phyloP scores from a whole-genome alignment of 2,329 filamentous ascomycete genomes.

The Aureobasidium sp. region DNA sequence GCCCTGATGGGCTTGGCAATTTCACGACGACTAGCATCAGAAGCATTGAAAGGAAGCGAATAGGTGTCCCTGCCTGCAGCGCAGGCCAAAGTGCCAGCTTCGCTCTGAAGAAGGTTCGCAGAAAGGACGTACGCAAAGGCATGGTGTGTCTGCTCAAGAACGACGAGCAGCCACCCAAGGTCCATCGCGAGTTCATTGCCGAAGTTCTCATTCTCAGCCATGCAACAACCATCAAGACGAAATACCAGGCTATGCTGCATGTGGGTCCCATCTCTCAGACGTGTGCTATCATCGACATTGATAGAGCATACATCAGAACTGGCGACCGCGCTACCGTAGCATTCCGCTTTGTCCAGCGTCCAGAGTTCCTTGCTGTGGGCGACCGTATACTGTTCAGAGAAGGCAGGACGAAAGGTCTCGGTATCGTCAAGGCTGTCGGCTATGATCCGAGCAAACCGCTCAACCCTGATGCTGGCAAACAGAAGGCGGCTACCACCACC shows the following conservation, averaged over 20 bases:
- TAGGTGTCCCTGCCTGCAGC: slow-evolving; percentile 75
- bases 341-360: slow-evolving; percentile 88
- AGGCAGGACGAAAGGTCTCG: slow-evolving; percentile 87
- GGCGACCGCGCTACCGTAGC: slow-evolving; percentile 91
- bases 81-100: slow-evolving; percentile 92
- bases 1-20: slow-evolving; percentile 82
- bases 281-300: slow-evolving; percentile 94
- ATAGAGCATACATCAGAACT: slow-evolving; percentile 88
- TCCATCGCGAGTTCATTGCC: slow-evolving; percentile 46
- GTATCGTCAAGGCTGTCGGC: slow-evolving; percentile 84
- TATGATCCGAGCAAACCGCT: slow-evolving; percentile 60
- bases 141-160: slow-evolving; percentile 89
- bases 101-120: slow-evolving; percentile 74
- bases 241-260: slow-evolving; percentile 97
- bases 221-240: slow-evolving; percentile 91
- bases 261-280: slow-evolving; percentile 93
- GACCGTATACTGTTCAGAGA: slow-evolving; percentile 90
- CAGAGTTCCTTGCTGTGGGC: slow-evolving; percentile 82
- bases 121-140: slow-evolving; percentile 91
- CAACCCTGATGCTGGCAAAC: slow-evolving; percentile 27
- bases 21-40: slow-evolving; percentile 81
- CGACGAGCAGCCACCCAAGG: slow-evolving; percentile 48
- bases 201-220: slow-evolving; percentile 91
- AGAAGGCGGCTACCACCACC: slow-evolving; percentile 8
- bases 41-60: slow-evolving; percentile 90